Percentiles rank a stretch among this genome's conserved stretches.
phyloP scores from a whole-genome alignment of 306 rosid species.

The Gastrolobium bilobum region DNA sequence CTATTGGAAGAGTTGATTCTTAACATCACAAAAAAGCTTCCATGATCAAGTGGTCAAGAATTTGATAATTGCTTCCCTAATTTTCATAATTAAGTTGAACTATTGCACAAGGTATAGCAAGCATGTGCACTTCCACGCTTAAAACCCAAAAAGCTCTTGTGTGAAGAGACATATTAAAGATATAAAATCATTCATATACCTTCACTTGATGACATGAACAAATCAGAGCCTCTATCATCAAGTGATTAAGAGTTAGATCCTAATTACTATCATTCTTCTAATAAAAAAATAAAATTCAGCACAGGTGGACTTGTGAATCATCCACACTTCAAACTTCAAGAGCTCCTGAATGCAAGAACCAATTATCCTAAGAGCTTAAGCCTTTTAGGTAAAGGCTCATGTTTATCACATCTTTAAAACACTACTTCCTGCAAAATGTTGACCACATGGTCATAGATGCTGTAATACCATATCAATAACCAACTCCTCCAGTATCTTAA shows the following conservation, averaged over 20 bases:
- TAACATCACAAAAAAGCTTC: background rate
- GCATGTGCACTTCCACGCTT: background rate
- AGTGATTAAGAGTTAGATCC: no score
- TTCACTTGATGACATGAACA: no score
- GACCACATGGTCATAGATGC: no score
- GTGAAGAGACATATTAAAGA: no score
- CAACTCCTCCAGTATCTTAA: background rate
- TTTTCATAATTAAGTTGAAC: background rate
- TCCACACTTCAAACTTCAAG: no score
- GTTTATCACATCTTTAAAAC: background rate
- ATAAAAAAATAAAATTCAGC: no score
- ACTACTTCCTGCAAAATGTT: no score
- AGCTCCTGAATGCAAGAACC: background rate
- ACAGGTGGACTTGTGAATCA: no score
- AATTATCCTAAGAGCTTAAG: background rate
- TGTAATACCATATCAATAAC: background rate
- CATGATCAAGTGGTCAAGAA: background rate
- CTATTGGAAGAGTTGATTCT: background rate
- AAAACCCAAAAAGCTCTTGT: no score
- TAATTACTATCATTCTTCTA: no score
- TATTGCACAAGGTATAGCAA: background rate
- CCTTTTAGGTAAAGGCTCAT: background rate
- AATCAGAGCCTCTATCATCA: no score
- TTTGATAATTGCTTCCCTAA: background rate
- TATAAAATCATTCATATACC: no score